Base-by-base conservation (phyloP, 2,329 filamentous ascomycete genomes). In the Passalora sequoiae region DNA sequence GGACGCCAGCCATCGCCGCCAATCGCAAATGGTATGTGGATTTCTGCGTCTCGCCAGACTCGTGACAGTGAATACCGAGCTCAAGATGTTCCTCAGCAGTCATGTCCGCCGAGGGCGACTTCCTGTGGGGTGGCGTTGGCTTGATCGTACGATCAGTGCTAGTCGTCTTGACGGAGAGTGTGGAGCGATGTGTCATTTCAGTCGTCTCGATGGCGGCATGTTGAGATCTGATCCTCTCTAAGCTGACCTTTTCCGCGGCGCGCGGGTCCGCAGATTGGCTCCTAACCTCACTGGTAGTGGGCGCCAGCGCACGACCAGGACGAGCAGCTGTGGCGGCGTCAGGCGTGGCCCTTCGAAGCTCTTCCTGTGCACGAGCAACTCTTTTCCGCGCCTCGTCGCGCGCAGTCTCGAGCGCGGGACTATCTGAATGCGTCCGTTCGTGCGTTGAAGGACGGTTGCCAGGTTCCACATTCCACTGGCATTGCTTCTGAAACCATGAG, bases 1-100 rank as follows among this genome's bases (percentile, higher is more conserved):
- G 86, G 45, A 94, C 79, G 35, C 88, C 86, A 44, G 86, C 83
- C 56, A 83, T 81, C 1, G 92, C 91, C 3, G 92, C 92, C 47
- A 94, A 78, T 24, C 92, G 84, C 32, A 98, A 76, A 62, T 98
- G 92, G 61, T 97, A 98, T 0, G 92, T 97, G 0, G 91, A 97
- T 66, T 97, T 89, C 51, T 89, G 89, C 21, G 95, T 71, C 8
- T 86, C 83, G 13, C 91, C 91, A 35, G 83, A 81, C 62, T 95
- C 87, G 60, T 98, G 92, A 47, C 88, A 83, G 49, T 87, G 82
- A 44, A 98, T 92, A 6, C 88, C 92, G 67, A 91, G 92, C 20
- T 84, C 77, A 33, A 97, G 78, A 62, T 98, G 91, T 47, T 97
- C 85, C 54, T 97, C 89, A 0, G 87, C 75, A 3, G 86, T 84